Percentiles rank a stretch among this genome's conserved stretches.
These are phyloP conservation scores for Fusarium miscanthi DNA, from an alignment of 2,329 filamentous ascomycete species.

Conservation along the genomic window DNA sequence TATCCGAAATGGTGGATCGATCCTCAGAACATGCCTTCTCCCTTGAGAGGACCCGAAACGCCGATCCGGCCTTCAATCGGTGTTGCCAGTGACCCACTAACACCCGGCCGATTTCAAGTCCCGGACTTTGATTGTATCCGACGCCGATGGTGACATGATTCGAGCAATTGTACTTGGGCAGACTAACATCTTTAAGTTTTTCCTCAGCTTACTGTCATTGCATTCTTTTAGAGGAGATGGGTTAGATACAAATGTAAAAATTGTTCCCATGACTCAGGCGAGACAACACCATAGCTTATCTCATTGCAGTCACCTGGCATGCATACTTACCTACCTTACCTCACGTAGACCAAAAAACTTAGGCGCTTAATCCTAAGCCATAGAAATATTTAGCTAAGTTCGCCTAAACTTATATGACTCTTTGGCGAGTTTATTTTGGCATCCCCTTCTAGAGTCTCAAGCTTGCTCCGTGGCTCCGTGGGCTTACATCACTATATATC, in stretches of 20 bases:
- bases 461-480: background rate
- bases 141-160: conserved; percentile 15
- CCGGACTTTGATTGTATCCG: conserved; percentile 14
- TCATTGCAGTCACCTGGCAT: conserved; percentile 7
- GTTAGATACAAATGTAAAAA: background rate
- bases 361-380: background rate
- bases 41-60: conserved; percentile 21
- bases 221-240: background rate
- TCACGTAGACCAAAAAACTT: background rate
- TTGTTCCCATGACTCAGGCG: conserved; percentile 11
- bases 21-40: conserved; percentile 7
- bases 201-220: background rate
- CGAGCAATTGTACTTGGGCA: conserved; percentile 2
- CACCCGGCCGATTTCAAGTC: conserved; percentile 21
- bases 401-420: background rate
- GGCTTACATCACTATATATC: background rate
- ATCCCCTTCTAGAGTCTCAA: background rate
- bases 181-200: background rate
- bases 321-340: background rate
- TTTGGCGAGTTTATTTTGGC: background rate
- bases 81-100: conserved; percentile 14
- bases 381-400: background rate
- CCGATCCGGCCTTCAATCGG: conserved; percentile 34
- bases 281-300: background rate
- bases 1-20: conserved; percentile 38